Evolutionary conservation across 805 yeast genomes (phyloP).

Genomic region (Cyberlindnera mrakii): DNA sequence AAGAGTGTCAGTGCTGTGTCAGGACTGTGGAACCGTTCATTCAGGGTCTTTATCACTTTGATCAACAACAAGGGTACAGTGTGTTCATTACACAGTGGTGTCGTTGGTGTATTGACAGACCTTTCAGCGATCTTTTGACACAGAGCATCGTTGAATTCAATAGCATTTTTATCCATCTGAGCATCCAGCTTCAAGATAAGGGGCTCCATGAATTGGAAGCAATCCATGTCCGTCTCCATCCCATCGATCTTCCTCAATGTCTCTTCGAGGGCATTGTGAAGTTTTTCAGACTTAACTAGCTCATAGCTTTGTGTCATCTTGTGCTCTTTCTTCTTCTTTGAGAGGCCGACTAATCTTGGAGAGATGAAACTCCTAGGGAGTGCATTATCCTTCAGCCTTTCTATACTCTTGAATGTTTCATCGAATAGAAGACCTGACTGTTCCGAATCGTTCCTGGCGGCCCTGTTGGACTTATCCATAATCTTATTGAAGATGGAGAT

Average conservation of each 20-base stretch:
- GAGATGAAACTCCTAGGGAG: not conserved
- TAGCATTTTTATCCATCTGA: not conserved
- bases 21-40: constrained; percentile 9
- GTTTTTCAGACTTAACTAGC: not conserved
- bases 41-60: constrained; percentile 5
- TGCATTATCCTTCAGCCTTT: not conserved
- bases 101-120: constrained; percentile 1
- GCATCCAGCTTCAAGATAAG: constrained; percentile 2
- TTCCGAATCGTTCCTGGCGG: not conserved
- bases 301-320: not conserved
- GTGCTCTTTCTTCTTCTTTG: not conserved
- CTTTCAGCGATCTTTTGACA: constrained; percentile 1
- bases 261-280: not conserved
- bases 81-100: constrained; percentile 11
- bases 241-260: not conserved
- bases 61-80: constrained; percentile 12
- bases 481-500: constrained; percentile 1
- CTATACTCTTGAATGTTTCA: constrained; percentile 1
- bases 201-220: constrained; percentile 5
- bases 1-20: constrained; percentile 29
- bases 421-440: constrained; percentile 1
- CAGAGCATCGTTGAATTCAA: constrained; percentile 1
- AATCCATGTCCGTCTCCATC: constrained; percentile 5
- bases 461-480: not conserved
- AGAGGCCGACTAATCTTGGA: not conserved